Conservation (phyloP, 2,329 filamentous ascomycete genomes). For the Fusarium napiforme region DNA sequence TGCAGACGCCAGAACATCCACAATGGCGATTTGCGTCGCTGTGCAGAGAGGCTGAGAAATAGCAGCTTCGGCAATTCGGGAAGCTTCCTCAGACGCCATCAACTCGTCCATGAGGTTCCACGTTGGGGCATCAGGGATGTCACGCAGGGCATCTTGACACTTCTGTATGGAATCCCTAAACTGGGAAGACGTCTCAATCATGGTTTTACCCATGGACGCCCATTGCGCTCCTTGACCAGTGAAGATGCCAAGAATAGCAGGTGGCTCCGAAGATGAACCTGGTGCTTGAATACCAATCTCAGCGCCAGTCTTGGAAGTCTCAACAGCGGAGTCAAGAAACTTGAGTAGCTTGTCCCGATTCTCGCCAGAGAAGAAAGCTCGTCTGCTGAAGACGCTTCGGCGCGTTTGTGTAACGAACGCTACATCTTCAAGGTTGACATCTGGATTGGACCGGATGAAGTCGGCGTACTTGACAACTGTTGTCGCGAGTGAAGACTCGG, state of each 20-base stretch:
- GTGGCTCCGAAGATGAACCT: neutral
- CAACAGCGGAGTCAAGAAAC: neutral
- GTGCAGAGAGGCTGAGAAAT: slow-evolving; percentile 9
- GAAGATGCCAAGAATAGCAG: neutral
- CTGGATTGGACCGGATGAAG: neutral
- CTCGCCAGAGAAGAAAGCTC: neutral
- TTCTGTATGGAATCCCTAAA: neutral
- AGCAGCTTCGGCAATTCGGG: neutral
- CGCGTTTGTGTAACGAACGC: neutral
- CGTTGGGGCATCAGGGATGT: neutral
- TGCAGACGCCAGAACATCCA: neutral
- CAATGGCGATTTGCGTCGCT: neutral
- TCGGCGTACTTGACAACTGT: neutral
- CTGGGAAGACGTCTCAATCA: neutral
- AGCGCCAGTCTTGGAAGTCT: neutral
- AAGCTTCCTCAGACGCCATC: neutral
- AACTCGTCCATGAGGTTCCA: slow-evolving; percentile 2
- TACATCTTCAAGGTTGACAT: neutral
- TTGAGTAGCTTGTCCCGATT: neutral
- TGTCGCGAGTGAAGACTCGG: neutral
- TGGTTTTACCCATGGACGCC: neutral
- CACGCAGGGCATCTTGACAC: neutral
- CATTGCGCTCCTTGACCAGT: slow-evolving; percentile 4
- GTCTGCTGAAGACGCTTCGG: neutral
- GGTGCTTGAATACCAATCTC: neutral